A percentile compares a stretch with the other conserved stretches of the same genome.
Evolutionary conservation across 441 rosid species (phyloP).

Genomic region (Syzygium malaccense): DNA sequence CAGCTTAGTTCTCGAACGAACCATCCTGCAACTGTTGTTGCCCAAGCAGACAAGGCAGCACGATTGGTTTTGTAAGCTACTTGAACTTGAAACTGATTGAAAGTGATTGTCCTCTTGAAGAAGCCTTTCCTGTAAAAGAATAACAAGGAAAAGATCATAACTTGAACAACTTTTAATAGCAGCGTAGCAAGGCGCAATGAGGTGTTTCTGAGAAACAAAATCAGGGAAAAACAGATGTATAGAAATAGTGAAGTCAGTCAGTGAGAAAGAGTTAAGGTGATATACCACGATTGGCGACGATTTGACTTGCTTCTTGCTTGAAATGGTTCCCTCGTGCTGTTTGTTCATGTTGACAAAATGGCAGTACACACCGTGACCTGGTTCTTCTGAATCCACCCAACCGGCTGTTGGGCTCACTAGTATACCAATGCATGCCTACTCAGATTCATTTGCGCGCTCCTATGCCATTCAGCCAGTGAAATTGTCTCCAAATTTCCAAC

Average conservation of each 20-base stretch:
- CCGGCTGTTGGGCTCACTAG: background rate
- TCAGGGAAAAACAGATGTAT: background rate
- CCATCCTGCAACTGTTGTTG: slow-evolving; percentile 51
- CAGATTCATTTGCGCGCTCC: background rate
- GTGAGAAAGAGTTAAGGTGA: background rate
- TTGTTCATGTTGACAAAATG: slow-evolving; percentile 22
- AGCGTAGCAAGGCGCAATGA: background rate
- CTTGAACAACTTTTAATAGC: background rate
- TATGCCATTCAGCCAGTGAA: background rate
- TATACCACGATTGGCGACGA: slow-evolving; percentile 36
- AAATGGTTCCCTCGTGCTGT: slow-evolving; percentile 26
- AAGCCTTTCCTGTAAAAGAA: slow-evolving; percentile 31
- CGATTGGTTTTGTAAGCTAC: slow-evolving; percentile 16
- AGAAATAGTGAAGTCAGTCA: background rate
- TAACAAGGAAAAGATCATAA: background rate
- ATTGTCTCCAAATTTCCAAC: background rate
- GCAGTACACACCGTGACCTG: background rate
- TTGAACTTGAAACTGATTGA: slow-evolving; percentile 21
- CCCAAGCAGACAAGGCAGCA: slow-evolving; percentile 51
- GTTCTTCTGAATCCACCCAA: background rate
- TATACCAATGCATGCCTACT: background rate
- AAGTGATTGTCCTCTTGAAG: slow-evolving; percentile 25
- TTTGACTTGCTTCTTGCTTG: slow-evolving; percentile 21
- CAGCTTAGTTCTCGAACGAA: slow-evolving; percentile 74
- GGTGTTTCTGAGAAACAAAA: background rate